phyloP scores from a whole-genome alignment of 305 asterid species.

The Fraxinus sp. region DNA sequence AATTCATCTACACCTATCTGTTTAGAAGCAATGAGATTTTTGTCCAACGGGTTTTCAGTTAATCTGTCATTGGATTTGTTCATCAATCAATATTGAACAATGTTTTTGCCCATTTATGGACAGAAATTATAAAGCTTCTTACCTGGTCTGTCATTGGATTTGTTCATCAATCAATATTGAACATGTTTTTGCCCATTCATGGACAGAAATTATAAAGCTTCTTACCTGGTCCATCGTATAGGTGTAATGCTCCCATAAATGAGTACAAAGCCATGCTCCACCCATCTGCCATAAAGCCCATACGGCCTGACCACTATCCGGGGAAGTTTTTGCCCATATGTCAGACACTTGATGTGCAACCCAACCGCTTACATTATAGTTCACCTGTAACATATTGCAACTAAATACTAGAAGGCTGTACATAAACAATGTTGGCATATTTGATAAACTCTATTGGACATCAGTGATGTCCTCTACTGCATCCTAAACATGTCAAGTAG shows the following conservation, averaged over 20 bases:
- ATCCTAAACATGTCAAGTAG: background rate
- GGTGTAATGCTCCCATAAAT: slow-evolving; percentile 79
- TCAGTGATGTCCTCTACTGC: background rate
- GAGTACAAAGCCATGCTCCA: slow-evolving; percentile 87
- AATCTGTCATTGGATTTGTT: slow-evolving; percentile 20
- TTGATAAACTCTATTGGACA: background rate
- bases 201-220: background rate
- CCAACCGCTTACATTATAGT: slow-evolving; percentile 76
- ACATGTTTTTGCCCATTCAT: background rate
- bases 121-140: too few species aligned
- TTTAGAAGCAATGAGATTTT: background rate
- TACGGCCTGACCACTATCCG: slow-evolving; percentile 59
- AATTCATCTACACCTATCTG: background rate
- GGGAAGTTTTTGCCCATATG: slow-evolving; percentile 80
- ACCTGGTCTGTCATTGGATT: background rate
- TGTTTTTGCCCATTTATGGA: background rate
- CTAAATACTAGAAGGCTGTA: slow-evolving; percentile 58
- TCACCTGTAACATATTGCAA: slow-evolving; percentile 70
- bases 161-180: slow-evolving; percentile 73
- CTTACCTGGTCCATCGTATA: slow-evolving; percentile 70
- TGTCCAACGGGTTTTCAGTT: background rate
- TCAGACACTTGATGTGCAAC: slow-evolving; percentile 82
- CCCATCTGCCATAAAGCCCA: slow-evolving; percentile 92
- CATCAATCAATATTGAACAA: slow-evolving; percentile 65
- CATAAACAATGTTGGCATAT: slow-evolving; percentile 1